Evolutionary conservation across 2,329 filamentous ascomycete species (phyloP).

Genomic region (Colletotrichum limetticola): DNA sequence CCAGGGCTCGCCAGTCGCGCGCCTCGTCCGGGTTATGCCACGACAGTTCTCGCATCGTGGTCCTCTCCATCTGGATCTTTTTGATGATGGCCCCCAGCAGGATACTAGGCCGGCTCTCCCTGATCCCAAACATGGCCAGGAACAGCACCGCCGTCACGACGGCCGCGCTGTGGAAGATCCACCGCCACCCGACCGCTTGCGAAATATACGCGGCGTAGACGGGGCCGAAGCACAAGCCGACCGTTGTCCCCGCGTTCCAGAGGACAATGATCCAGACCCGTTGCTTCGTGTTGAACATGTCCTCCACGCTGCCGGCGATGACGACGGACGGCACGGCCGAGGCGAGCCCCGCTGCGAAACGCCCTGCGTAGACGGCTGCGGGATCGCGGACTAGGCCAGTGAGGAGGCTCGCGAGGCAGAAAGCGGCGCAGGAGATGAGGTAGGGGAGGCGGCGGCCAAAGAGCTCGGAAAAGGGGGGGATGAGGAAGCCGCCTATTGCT

Average conservation of each 20-base stretch:
- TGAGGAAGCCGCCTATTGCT: slow-evolving; percentile 49
- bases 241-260: slow-evolving; percentile 55
- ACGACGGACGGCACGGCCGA: slow-evolving; percentile 60
- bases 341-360: slow-evolving; percentile 54
- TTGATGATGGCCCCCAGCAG: slow-evolving; percentile 45
- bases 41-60: slow-evolving; percentile 32
- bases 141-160: slow-evolving; percentile 48
- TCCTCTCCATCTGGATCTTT: slow-evolving; percentile 18
- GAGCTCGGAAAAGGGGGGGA: slow-evolving; percentile 50
- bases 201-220: slow-evolving; percentile 55
- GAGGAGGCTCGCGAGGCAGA: slow-evolving; percentile 48
- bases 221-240: slow-evolving; percentile 55
- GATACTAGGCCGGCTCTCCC: slow-evolving; percentile 56
- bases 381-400: slow-evolving; percentile 49
- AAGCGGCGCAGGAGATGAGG: slow-evolving; percentile 44
- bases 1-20: slow-evolving; percentile 49
- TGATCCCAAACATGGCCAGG: slow-evolving; percentile 48
- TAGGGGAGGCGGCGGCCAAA: slow-evolving; percentile 50
- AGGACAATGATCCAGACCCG: slow-evolving; percentile 58
- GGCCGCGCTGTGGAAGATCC: slow-evolving; percentile 56
- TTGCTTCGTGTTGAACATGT: slow-evolving; percentile 57
- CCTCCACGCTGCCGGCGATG: slow-evolving; percentile 58
- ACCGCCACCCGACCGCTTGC: slow-evolving; percentile 51
- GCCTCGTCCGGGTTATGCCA: slow-evolving; percentile 51
- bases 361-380: slow-evolving; percentile 49